Evolutionary conservation across 805 yeast species (phyloP), one percentile per base, ranked within the genome.

Genomic region (Barnettozyma sp.): DNA sequence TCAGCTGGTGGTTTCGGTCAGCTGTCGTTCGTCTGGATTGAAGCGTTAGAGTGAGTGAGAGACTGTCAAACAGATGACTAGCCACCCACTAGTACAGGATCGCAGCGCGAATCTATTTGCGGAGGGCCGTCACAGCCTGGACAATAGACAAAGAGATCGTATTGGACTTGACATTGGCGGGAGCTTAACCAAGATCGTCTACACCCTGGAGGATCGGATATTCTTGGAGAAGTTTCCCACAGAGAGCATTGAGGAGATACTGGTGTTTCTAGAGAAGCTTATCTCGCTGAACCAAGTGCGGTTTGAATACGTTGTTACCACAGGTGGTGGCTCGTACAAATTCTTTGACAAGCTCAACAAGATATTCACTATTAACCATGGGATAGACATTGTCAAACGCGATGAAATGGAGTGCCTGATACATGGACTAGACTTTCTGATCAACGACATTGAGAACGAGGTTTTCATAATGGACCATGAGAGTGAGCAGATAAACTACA

Each of bases 361-460:
- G 13, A 34, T 31, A 5, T 38, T 38, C 23, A 34, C 35, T 5
- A 27, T 34, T 14, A 34, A 34, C n/a, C 35, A 38, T 26, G 41
- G 38, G 6, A 38, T 49, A 17, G 45, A 45, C 4, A 58, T 63
- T 4, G 47, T 55, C 7, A 80, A 80, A 32, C 78, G 78, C 41
- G 97, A 92, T 57, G 98, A 92, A 59, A 92, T 92, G 95, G 92
- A 82, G 53, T 86, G 97, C 54, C 64, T 92, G 7, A 92, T 92
- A 37, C 77, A 74, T 37, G 98, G 98, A 4, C 62, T 86, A 27
- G 94, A 90, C 55, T 92, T 92, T 66, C 76, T 92, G 48, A 85
- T 92, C 41, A 83, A 88, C 21, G 80, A 84, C 49, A 82, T 90
- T 34, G 86, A 94, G n/a, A 73, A 81, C 42, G 98, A 92, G 59